Evolutionary conservation across 2,329 filamentous ascomycete species (phyloP), one percentile per base, ranked within the genome.

Genomic region (Paecilomyces niveus): DNA sequence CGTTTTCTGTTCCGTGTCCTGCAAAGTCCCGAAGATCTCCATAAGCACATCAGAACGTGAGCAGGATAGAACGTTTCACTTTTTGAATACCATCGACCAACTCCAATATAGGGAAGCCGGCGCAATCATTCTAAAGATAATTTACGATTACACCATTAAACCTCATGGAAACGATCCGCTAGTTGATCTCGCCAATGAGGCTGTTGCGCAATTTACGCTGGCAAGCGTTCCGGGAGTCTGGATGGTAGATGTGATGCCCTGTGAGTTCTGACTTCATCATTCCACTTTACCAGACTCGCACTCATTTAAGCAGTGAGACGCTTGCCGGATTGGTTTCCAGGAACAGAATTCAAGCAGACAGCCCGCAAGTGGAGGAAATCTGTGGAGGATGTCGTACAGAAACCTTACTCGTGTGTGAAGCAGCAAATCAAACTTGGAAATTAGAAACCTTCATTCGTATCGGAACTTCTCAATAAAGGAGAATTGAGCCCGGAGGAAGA

Each of bases 271-370:
- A 4, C 3, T 26, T 49, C 54, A 21, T 56, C 31, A 10, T 13
- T 31, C 7, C 21, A 26, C 3, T 39, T 54, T 52, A 18, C 3
- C 1, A 11, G 49, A 52, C 15, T 11, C 11, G 18, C 11, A 26
- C 49, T 52, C 6, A 52, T 15, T 22, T 18, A 22, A 13, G n/a
- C 33, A 70, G 68, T 70, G 22, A 67, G 56, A 60, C 67, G 68
- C 54, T 32, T 80, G 0, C 79, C 80, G 0, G 65, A 74, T 2
- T 79, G 77, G 74, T 63, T 78, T n/a, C 79, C 78, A 1, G 79
- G 79, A 0, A 71, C 76, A 7, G 64, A 62, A 1, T 82, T 80
- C 69, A 76, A 79, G 54, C 57, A 63, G 3, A 77, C 67, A 0
- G 79, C 76, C 0, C 68, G 68, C 13, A 54, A 63, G 0, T 78